phyloP scores from a whole-genome alignment of 139 green algal species.

The Chlorella ohadii region DNA sequence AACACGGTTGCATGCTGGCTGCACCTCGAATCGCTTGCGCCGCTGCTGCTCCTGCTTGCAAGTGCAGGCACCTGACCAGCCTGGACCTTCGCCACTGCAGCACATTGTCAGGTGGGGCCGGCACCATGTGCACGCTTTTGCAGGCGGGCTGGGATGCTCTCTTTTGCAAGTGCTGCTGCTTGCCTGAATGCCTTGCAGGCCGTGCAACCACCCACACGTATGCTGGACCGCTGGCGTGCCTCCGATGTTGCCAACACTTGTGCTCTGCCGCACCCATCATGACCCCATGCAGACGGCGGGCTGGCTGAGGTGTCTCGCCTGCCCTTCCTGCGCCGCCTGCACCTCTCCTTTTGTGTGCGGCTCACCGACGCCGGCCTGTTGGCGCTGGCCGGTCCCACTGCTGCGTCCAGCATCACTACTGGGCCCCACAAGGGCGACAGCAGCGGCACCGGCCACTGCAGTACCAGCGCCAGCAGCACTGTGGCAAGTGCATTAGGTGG shows the following conservation, averaged over 20 bases:
- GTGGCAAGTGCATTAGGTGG: background rate
- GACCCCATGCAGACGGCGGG: background rate
- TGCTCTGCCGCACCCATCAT: no score
- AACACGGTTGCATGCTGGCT: no score
- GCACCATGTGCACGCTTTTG: no score
- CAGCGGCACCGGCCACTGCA: background rate
- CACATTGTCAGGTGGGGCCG: conserved; percentile 27
- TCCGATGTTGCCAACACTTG: no score
- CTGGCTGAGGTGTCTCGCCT: background rate
- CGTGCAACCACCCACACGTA: no score
- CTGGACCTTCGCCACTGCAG: conserved; percentile 39
- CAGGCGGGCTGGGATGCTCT: no score
- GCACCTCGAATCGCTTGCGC: no score
- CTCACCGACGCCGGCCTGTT: conserved; percentile 5
- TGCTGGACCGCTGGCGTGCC: no score
- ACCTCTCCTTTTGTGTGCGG: conserved; percentile 25
- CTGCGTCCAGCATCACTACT: no score
- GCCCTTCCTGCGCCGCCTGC: conserved; percentile 16
- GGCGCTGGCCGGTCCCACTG: background rate
- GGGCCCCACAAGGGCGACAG: background rate
- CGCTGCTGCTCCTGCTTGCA: no score
- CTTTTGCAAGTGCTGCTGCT: no score
- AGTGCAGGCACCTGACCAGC: background rate
- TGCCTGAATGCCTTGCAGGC: no score
- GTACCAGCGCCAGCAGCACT: background rate